Base-by-base conservation (phyloP, 2,329 filamentous ascomycete genomes). In the Ambrosiella beaveri region DNA sequence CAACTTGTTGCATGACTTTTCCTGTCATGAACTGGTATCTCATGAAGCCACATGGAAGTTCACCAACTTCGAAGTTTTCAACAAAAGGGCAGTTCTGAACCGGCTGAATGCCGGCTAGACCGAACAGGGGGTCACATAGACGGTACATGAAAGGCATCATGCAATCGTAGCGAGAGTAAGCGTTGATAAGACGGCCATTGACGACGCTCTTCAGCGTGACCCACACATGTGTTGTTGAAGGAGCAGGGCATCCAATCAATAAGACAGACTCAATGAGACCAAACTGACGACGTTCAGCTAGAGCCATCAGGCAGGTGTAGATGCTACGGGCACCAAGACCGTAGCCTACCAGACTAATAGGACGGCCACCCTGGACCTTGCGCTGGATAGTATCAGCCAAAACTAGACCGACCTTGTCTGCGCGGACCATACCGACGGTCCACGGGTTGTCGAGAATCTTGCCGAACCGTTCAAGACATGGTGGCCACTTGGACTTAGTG, bases 71-170 rank as follows among this genome's bases (percentile, higher is more conserved):
- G 57, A 85, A 71, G 63, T 86, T 88, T 67, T 88, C 84, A 57
- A 84, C 73, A 44, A 77, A 75, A 56, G 75, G 72, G 2, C 88
- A 80, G 12, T 82, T 83, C 45, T 79, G 74, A 38, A 93, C 79
- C 13, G 78, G 77, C 67, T 95, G 85, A 15, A 97, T 71, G 0
- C 91, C 91, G 0, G 90, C 89, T 39, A 97, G 77, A 1, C 91
- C 90, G 61, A 85, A 84, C 63, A 93, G 84, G 54, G 91, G 79
- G 63, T 84, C 88, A 57, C 85, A 87, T 2, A 82, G 87, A 55
- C 91, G 83, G 68, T 91, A 95, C 44, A 96, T 74, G 67, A 96
- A 95, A 0, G 82, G 89, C 1, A 97, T 81, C 27, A 96, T 82
- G 63, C 88, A 89, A 68, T 97, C 91, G 52, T 88, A 86, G 56